A percentile compares a stretch with the other conserved stretches of the same genome.
Conservation (phyloP, 192 early-diverging fungal species). For the Backusella westeae region DNA sequence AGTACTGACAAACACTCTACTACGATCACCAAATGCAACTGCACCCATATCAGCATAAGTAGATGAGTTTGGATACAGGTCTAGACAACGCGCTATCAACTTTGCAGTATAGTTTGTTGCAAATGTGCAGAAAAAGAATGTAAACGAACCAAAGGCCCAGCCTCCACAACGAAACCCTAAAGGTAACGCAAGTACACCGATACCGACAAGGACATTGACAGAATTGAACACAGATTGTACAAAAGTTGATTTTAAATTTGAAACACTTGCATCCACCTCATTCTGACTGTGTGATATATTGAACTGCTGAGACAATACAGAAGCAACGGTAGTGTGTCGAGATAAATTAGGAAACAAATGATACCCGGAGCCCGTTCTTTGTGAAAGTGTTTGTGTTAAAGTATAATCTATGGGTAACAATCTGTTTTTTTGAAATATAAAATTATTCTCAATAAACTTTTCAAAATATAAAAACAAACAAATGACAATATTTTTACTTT, state of each 20-base stretch:
- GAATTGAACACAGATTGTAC: constrained; percentile 50
- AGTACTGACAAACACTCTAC: constrained; percentile 26
- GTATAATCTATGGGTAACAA: constrained; percentile 6
- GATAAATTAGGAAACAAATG: constrained; percentile 24
- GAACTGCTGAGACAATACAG: constrained; percentile 19
- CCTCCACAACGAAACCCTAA: constrained; percentile 53
- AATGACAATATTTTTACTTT: constrained; percentile 2
- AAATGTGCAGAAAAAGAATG: constrained; percentile 41
- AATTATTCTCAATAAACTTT: not conserved
- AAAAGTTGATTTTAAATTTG: constrained; percentile 31
- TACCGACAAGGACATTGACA: constrained; percentile 62
- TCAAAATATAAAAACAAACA: not conserved
- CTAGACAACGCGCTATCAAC: constrained; percentile 45
- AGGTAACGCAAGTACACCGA: constrained; percentile 62
- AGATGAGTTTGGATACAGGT: constrained; percentile 16
- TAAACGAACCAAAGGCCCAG: constrained; percentile 52
- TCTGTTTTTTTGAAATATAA: not conserved
- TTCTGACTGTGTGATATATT: not conserved
- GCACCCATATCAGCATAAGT: constrained; percentile 42
- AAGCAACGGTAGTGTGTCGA: constrained; percentile 24
- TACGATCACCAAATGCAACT: constrained; percentile 35
- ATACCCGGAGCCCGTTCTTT: not conserved
- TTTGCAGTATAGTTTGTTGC: constrained; percentile 57
- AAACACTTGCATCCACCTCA: not conserved
- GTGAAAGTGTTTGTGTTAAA: constrained; percentile 9